Percentiles rank a stretch among this genome's conserved stretches.
Conservation (phyloP, 1,284 basidiomycete species). For the Porodaedalea pini region DNA sequence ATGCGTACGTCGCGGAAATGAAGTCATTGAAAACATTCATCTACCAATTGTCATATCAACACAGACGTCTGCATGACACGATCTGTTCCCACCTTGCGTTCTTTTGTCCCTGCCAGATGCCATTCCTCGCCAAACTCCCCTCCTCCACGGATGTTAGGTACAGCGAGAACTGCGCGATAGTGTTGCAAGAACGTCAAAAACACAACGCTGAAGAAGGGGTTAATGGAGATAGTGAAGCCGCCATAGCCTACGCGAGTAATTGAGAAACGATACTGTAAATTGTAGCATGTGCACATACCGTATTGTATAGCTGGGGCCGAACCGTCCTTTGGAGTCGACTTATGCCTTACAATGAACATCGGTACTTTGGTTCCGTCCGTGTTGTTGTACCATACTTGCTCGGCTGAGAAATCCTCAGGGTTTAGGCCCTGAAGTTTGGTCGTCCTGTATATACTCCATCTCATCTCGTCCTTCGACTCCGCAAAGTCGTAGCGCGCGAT, state of each 20-base stretch:
- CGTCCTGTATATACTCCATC: conserved; percentile 58
- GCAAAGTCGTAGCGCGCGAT: conserved; percentile 62
- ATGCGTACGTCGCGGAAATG: conserved; percentile 67
- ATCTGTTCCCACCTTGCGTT: conserved; percentile 55
- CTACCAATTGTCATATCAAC: conserved; percentile 32
- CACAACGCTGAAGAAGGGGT: conserved; percentile 68
- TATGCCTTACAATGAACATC: conserved; percentile 84
- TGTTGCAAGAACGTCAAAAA: conserved; percentile 75
- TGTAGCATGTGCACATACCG: conserved; percentile 38
- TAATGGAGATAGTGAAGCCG: conserved; percentile 72
- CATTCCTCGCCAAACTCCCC: conserved; percentile 82
- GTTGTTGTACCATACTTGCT: conserved; percentile 76
- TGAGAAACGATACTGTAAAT: conserved; percentile 26
- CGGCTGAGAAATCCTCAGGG: conserved; percentile 67
- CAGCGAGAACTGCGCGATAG: conserved; percentile 72
- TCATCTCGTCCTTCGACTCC: conserved; percentile 40
- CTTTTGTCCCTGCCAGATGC: conserved; percentile 69
- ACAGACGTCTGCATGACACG: conserved; percentile 10
- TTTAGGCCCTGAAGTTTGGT: conserved; percentile 65
- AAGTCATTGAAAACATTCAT: conserved; percentile 81
- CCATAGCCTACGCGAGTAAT: conserved; percentile 52
- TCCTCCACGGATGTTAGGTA: conserved; percentile 79
- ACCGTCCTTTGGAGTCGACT: conserved; percentile 68
- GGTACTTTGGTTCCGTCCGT: conserved; percentile 83
- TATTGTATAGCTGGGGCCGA: conserved; percentile 79